Base-by-base conservation (phyloP, 495 filamentous ascomycete genomes). In the Tuber umbilicatum region DNA sequence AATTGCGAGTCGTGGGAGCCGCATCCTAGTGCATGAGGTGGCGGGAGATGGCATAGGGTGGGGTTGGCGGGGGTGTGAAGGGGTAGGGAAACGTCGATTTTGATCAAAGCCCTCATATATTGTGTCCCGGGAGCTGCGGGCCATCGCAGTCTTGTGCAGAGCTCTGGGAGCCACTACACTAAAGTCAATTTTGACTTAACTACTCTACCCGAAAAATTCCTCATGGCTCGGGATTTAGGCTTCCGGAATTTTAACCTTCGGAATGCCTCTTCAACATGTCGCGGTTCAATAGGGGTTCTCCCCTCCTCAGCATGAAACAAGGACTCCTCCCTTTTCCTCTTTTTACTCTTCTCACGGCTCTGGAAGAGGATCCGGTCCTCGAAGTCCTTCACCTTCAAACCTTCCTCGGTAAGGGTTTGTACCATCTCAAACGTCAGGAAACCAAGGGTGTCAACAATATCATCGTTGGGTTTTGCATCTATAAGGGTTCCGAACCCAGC, bases 341-440 rank as follows among this genome's bases (percentile, higher is more conserved):
- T 98, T 86, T 93, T 92, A 50, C 84, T 87, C 77, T 86, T 88
- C 37, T 87, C 88, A 16, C 91, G 91, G 37, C 88, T 90, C 70
- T 90, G 88, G 81, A 89, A 89, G 81, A 90, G 89, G 73, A 87
- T 86, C 70, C 89, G 83, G 79, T 99, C 95, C 83, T 98, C 96
- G 50, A 93, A 91, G 74, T 92, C 92, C 83, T 99, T 99, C 84
- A 99, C 94, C 85, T 92, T 93, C 73, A 99, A 88, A 14, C 95
- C 96, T 84, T 97, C 93, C 83, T 99, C 96, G 0, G 96, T 99
- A 41, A 99, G 86, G 1, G 93, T 96, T 85, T 97, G 94, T 35
- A 99, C 96, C 81, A 98, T 98, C 83, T 99, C 96, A 77, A 97
- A 99, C 2, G 96, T 98, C 79, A 99, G 80, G 84, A 99, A 99